Base-by-base conservation (phyloP, 2,329 filamentous ascomycete genomes). In the Diaporthe aspalathi region DNA sequence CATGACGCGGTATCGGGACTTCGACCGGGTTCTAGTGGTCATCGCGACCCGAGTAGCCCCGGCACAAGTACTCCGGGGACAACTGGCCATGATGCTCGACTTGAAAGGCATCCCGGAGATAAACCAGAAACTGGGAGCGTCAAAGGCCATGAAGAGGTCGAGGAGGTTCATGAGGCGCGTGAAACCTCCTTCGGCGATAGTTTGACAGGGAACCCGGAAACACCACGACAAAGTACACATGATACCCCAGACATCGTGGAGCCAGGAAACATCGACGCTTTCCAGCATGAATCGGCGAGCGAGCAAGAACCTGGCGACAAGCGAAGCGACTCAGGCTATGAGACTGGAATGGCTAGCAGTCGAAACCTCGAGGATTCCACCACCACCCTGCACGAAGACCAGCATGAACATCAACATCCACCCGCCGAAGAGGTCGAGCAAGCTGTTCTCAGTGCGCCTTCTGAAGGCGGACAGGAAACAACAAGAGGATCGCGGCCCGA, bases 251-350 rank as follows among this genome's bases (percentile, higher is more conserved):
- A 38, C 20, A 38, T 65, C 1, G 45, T 24, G 60, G 29, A 65
- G 9, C 60, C 60, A 2, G 7, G 32, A 7, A 45, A 50, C 1
- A 24, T n/a, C n/a, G 43, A 50, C 4, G 12, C 27, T 17, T 7
- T 24, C 12, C 16, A 29, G 5, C 45, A 50, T n/a, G 60, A 35
- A 35, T 20, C 29, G 27, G 60, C 60, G 4, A 35, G 29, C 8
- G 60, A 65, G 27, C 60, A 38, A 47, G 60, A 50, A 24, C 6
- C 16, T 5, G 60, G 43, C 43, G 60, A 50, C 29, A 65, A 65
- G 16, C 60, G 43, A 50, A 65, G 60, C 17, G 60, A 65, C 24
- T 65, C 60, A 20, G 60, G 60, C 45, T 50, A 65, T n/a, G 60
- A 65, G 29, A 65, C 60, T 14, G 60, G 60, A 20, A 65, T 65